A percentile compares a stretch with the other conserved stretches of the same genome.
These are phyloP conservation scores for Ganoderma sinense DNA, from an alignment of 1,284 basidiomycete species.

Conservation along the genomic window DNA sequence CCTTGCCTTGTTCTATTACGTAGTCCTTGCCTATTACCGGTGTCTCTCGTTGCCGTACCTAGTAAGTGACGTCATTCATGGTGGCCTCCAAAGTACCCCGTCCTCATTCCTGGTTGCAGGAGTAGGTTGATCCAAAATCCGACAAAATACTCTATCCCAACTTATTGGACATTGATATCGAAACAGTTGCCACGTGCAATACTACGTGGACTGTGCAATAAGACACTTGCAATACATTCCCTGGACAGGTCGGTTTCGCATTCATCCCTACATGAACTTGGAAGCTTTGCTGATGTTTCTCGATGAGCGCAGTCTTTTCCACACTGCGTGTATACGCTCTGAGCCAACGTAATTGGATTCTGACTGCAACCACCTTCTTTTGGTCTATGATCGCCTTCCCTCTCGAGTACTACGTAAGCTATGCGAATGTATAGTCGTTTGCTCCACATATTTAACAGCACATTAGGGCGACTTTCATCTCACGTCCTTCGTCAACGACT, in stretches of 20 bases:
- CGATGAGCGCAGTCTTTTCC: neutral
- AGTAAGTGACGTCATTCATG: neutral
- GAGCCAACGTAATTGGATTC: neutral
- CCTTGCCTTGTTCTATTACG: neutral
- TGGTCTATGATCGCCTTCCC: neutral
- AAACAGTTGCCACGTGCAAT: neutral
- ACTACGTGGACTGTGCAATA: neutral
- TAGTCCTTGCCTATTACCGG: neutral
- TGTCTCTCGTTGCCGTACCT: neutral
- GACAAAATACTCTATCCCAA: too few relatives aligned
- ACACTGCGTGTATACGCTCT: neutral
- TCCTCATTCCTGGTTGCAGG: neutral
- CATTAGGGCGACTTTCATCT: neutral
- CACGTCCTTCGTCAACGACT: neutral
- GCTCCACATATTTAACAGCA: neutral
- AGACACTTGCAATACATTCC: neutral
- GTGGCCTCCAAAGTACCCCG: neutral
- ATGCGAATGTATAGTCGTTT: too few relatives aligned
- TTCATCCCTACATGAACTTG: neutral
- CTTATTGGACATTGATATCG: neutral
- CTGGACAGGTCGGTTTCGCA: neutral
- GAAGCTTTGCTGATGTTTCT: neutral
- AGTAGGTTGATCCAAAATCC: neutral
- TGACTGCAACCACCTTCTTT: neutral
- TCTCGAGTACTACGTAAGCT: neutral